Conservation (phyloP, 108 stramenopile species). For the Pseudonitzschia multiseries region DNA sequence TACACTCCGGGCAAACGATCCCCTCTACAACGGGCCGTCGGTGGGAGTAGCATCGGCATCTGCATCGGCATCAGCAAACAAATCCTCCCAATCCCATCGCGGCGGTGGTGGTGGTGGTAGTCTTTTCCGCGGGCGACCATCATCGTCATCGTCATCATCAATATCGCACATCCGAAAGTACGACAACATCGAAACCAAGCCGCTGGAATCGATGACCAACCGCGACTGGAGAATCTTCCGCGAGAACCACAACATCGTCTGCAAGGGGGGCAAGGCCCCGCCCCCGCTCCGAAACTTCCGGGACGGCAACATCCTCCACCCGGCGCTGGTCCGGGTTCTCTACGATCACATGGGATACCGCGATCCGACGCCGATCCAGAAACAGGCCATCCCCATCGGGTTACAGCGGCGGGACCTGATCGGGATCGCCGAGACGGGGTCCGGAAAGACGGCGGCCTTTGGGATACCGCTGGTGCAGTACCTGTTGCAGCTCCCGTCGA, state of each 20-base stretch:
- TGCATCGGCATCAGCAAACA: too few species aligned
- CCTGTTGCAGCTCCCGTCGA: slow-evolving; percentile 64
- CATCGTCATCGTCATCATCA: too few species aligned
- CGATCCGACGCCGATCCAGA: slow-evolving; percentile 94
- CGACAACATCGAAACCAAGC: slow-evolving; percentile 57
- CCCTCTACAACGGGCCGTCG: slow-evolving; percentile 60
- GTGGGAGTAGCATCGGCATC: background rate
- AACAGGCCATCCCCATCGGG: slow-evolving; percentile 95
- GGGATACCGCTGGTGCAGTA: slow-evolving; percentile 89
- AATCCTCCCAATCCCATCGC: too few species aligned
- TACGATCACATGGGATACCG: slow-evolving; percentile 82
- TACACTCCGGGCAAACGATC: slow-evolving; percentile 81
- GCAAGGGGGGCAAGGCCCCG: slow-evolving; percentile 91
- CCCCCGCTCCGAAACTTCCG: slow-evolving; percentile 83
- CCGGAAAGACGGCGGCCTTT: slow-evolving; percentile 83
- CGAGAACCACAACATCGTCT: slow-evolving; percentile 96
- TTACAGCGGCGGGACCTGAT: slow-evolving; percentile 94
- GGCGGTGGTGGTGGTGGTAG: too few species aligned
- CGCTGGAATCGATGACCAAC: slow-evolving; percentile 84
- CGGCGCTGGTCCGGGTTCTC: slow-evolving; percentile 67
- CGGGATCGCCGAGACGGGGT: slow-evolving; percentile 97
- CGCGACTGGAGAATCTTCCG: slow-evolving; percentile 98
- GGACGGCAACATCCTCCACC: slow-evolving; percentile 47
- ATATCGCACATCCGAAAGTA: too few species aligned
- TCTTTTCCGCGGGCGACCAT: background rate